These are phyloP conservation scores for Zalerion maritima DNA, from an alignment of 495 filamentous ascomycete species.

Conservation along the genomic window DNA sequence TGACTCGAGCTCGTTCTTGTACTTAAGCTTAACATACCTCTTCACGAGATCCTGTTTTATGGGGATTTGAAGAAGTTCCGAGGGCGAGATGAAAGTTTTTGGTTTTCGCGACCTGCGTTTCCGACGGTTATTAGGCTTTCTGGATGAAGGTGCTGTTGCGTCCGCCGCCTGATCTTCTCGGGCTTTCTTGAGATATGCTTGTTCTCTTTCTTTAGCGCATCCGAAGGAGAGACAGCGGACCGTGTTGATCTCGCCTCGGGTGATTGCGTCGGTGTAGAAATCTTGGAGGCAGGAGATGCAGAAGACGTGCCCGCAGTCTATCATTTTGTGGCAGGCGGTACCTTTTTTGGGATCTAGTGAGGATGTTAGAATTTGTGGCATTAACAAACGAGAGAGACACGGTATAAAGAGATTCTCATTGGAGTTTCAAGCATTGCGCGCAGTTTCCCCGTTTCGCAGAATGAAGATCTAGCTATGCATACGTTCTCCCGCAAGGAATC, in stretches of 20 bases:
- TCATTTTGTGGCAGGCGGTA: slow-evolving; percentile 56
- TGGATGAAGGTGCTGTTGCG: slow-evolving; percentile 11
- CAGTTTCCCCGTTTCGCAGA: no score
- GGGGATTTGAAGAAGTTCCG: slow-evolving; percentile 78
- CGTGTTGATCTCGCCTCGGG: slow-evolving; percentile 61
- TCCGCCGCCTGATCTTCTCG: neutral
- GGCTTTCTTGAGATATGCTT: slow-evolving; percentile 16
- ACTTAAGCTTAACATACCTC: slow-evolving; percentile 77
- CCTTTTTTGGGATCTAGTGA: slow-evolving; percentile 88
- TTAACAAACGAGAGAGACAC: no score
- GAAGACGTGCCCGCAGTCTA: slow-evolving; percentile 80
- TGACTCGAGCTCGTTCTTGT: slow-evolving; percentile 79
- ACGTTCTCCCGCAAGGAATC: neutral
- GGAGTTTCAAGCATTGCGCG: no score
- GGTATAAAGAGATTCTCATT: no score
- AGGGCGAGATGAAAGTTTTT: slow-evolving; percentile 60
- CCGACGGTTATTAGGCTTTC: slow-evolving; percentile 13
- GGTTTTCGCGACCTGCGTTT: slow-evolving; percentile 29
- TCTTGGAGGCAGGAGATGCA: slow-evolving; percentile 72
- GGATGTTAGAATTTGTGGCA: no score
- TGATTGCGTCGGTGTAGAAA: slow-evolving; percentile 78
- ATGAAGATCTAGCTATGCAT: slow-evolving; percentile 11
- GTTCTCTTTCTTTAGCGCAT: slow-evolving; percentile 49
- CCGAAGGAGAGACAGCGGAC: slow-evolving; percentile 65
- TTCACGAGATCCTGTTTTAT: slow-evolving; percentile 57